These are phyloP conservation scores for Lachancea waltii DNA, from an alignment of 805 yeast genomes.

Conservation along the genomic window DNA sequence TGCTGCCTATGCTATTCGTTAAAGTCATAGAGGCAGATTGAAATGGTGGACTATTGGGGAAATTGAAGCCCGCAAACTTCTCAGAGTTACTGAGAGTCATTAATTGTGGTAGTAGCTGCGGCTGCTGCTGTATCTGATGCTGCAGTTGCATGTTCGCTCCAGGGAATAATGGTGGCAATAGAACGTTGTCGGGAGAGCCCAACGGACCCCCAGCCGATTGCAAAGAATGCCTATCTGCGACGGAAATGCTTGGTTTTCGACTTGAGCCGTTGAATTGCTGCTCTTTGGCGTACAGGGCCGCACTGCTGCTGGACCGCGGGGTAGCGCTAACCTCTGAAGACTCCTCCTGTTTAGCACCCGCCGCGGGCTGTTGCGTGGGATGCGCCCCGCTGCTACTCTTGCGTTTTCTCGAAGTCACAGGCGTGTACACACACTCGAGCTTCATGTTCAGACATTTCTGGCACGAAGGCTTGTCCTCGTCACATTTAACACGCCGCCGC, in stretches of 20 bases:
- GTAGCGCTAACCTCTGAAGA: background rate
- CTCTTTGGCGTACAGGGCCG: background rate
- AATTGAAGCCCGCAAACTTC: slow-evolving; percentile 20
- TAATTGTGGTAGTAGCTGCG: slow-evolving; percentile 24
- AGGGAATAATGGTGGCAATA: slow-evolving; percentile 25
- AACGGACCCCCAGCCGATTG: slow-evolving; percentile 8
- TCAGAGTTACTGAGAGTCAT: slow-evolving; percentile 28
- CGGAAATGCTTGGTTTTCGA: slow-evolving; percentile 1
- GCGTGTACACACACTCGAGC: slow-evolving; percentile 61
- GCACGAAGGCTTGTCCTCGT: slow-evolving; percentile 76
- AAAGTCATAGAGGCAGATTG: slow-evolving; percentile 24
- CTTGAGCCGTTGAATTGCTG: background rate
- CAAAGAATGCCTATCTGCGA: slow-evolving; percentile 9
- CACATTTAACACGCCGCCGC: slow-evolving; percentile 86
- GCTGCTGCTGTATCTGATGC: slow-evolving; percentile 24
- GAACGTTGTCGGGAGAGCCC: slow-evolving; percentile 15
- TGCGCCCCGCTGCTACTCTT: slow-evolving; percentile 8
- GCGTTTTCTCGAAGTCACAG: slow-evolving; percentile 23
- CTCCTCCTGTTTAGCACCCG: slow-evolving; percentile 17
- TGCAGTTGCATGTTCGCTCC: slow-evolving; percentile 18
- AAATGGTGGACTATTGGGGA: slow-evolving; percentile 17
- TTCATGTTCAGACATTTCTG: slow-evolving; percentile 74
- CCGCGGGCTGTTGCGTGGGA: background rate
- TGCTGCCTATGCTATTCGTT: slow-evolving; percentile 25
- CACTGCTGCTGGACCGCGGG: background rate